These are phyloP conservation scores for Trichomonas vaginalis DNA, from an alignment of 208 protist genomes.

Conservation along the genomic window DNA sequence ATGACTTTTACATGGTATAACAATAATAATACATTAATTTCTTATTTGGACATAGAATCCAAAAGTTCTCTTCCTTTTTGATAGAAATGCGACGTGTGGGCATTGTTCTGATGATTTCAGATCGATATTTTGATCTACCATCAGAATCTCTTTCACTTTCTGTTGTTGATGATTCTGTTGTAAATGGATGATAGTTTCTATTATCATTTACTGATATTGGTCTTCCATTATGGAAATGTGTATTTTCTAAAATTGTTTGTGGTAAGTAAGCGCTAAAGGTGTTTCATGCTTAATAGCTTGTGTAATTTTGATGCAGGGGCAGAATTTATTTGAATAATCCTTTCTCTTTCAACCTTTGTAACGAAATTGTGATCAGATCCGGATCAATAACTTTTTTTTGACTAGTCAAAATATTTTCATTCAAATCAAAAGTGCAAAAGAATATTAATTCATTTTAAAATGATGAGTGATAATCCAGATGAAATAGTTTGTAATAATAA, in stretches of 20 bases:
- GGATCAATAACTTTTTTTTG: too few species aligned
- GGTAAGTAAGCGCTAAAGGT: background rate
- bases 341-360: background rate
- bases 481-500: too few species aligned
- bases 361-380: background rate
- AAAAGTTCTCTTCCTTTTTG: background rate
- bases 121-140: background rate
- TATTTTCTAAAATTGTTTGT: background rate
- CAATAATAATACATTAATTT: too few species aligned
- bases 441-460: too few species aligned
- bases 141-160: slow-evolving; percentile 15
- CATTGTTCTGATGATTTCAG: background rate
- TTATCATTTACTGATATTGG: too few species aligned
- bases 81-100: background rate
- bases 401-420: too few species aligned
- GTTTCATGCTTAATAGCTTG: background rate
- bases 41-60: background rate
- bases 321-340: background rate
- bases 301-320: background rate
- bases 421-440: too few species aligned
- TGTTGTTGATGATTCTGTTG: slow-evolving; percentile 9
- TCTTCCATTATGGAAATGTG: background rate
- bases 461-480: too few species aligned
- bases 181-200: background rate
- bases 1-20: too few species aligned